A percentile compares a stretch with the other conserved stretches of the same genome.
Conservation (phyloP, 345 rosid species). For the Microthlaspi erraticum region DNA sequence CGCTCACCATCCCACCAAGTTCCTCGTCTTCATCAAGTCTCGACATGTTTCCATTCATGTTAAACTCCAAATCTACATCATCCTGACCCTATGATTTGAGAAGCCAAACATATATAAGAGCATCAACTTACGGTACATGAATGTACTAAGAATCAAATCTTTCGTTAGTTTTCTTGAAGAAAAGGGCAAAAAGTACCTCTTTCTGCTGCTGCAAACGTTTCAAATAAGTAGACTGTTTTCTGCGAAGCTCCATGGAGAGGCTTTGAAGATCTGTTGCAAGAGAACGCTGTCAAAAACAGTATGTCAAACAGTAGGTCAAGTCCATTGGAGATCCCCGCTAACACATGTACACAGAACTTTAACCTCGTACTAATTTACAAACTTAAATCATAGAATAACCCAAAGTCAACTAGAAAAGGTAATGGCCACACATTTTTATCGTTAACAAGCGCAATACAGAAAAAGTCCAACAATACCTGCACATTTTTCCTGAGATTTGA, state of each 20-base stretch:
- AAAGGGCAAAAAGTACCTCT: conserved; percentile 46
- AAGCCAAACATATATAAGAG: conserved; percentile 18
- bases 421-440: neutral
- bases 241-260: conserved; percentile 74
- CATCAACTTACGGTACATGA: neutral
- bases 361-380: neutral
- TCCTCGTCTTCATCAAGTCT: conserved; percentile 58
- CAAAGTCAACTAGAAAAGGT: neutral
- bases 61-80: conserved; percentile 71
- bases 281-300: conserved; percentile 63
- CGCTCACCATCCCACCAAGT: conserved; percentile 57
- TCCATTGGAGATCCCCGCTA: conserved; percentile 33
- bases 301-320: conserved; percentile 42
- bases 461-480: conserved; percentile 58
- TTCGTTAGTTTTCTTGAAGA: neutral
- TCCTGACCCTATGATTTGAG: conserved; percentile 55
- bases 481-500: conserved; percentile 85
- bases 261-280: conserved; percentile 83
- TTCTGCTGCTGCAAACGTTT: conserved; percentile 70
- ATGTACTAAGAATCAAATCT: neutral
- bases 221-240: conserved; percentile 73
- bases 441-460: neutral
- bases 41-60: conserved; percentile 57
- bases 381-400: neutral
- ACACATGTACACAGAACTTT: conserved; percentile 12